Base-by-base conservation (phyloP, 2,329 filamentous ascomycete species). In the Arthrobotrys pseudoclavata region DNA sequence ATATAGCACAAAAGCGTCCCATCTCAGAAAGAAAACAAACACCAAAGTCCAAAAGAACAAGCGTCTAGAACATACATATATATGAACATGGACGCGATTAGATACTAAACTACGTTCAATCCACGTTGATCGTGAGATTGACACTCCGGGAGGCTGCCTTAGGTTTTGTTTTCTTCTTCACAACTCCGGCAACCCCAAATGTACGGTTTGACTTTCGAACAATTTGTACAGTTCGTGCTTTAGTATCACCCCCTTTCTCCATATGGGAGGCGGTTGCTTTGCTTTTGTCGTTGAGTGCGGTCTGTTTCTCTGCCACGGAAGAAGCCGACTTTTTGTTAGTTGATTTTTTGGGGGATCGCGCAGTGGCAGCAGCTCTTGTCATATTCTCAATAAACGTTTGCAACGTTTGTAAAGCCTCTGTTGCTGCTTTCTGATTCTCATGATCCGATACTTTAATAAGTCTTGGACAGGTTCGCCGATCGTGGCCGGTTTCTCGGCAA, bases 401-500 rank as follows among this genome's bases (percentile, higher is more conserved):
- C 15, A 62, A 12, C 12, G 13, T 13, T 47, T 40, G 37, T n/a
- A 45, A 4, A 7, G 37, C 48, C 20, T 22, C 29, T 13, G 52
- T 37, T 13, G 34, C n/a, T 2, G 2, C 26, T 12, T 13, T 55
- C 15, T 37, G 52, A 12, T 20, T 37, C 7, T 37, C 22, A 24
- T 37, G 15, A 37, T 20, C 29, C 3, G 52, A 47, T 45, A 22
- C 22, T 22, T 20, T 48, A 22, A 52, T 10, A 15, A 68, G 63
- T 22, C 52, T 55, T 13, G 47, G 63, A 34, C 63, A 68, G 3
- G 20, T 26, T 31, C 63, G 47, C 31, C 63, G 15, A 31, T 68
- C 63, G 18, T 68, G 63, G 12, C 63, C 63, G 15, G 26, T 57
- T 40, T 47, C 48, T 31, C 63, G 10, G n/a, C 60, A 64, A 20